These are phyloP conservation scores for Pleurotus pulmonarius DNA, from an alignment of 768 basidiomycete species.

Conservation along the genomic window DNA sequence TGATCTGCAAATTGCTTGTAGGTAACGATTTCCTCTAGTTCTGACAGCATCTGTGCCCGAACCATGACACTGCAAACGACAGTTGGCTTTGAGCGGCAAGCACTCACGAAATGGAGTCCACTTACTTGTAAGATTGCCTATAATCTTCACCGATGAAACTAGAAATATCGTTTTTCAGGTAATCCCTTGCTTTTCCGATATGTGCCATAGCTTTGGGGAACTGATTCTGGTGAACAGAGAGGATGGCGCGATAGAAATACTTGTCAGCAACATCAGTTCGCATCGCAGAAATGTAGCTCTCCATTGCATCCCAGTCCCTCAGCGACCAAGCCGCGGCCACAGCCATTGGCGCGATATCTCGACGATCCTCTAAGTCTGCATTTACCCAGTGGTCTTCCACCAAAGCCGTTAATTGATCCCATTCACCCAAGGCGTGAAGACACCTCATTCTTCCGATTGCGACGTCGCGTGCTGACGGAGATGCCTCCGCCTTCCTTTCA, in stretches of 20 bases:
- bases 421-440: constrained; percentile 96
- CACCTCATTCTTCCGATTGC: constrained; percentile 93
- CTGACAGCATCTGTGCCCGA: constrained; percentile 96
- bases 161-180: constrained; percentile 86
- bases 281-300: constrained; percentile 93
- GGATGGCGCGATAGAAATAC: constrained; percentile 93
- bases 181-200: constrained; percentile 89
- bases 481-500: constrained; percentile 71
- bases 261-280: constrained; percentile 89
- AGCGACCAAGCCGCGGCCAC: constrained; percentile 97
- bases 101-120: constrained; percentile 1
- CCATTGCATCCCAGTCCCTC: constrained; percentile 98
- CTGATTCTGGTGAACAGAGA: constrained; percentile 95
- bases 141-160: constrained; percentile 94
- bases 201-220: constrained; percentile 87
- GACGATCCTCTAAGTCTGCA: constrained; percentile 76
- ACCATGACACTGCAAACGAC: constrained; percentile 75
- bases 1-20: constrained; percentile 96
- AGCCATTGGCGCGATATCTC: constrained; percentile 93
- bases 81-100: not conserved
- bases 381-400: constrained; percentile 87
- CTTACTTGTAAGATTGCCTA: constrained; percentile 92
- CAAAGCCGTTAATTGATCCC: constrained; percentile 84
- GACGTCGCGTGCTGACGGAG: constrained; percentile 72
- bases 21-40: constrained; percentile 94